Base-by-base conservation (phyloP, 352 stramenopile species). In the Globisporangium cylindrosporum region DNA sequence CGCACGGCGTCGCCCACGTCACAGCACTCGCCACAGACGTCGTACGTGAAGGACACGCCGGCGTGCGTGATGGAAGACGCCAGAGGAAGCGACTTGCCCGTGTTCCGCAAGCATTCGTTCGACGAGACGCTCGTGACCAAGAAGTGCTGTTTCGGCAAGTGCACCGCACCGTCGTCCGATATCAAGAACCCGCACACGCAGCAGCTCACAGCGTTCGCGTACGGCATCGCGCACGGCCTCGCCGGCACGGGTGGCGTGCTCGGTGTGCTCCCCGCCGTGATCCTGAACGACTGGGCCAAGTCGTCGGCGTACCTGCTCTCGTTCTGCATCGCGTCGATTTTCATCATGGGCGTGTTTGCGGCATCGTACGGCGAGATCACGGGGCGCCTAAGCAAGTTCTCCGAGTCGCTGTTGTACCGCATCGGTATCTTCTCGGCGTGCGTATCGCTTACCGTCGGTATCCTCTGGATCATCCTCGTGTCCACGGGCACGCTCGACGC, bases 341-440 rank as follows among this genome's bases (percentile, higher is more conserved):
- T 97, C 49, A 91, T 91, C 29, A 97, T 97, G 88, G 90, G 89
- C 51, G 75, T 78, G 4, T 97, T 97, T 76, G 85, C 91, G 0
- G 76, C 80, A 4, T 66, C 84, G 0, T 97, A 95, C 70, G 88
- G 91, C 27, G 79, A 85, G 58, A 43, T 78, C 62, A 91, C 80
- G n/a, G 73, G 73, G 12, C 78, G 73, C 18, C 53, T 88, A 55
- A 74, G 70, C 24, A 72, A 71, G 58, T 65, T 71, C 38, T 86
- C 75, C 29, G 64, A 76, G 43, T 56, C 71, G 29, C 58, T 89
- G 36, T 71, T 81, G 15, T 87, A 85, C 62, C 71, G 75, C 29
- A 72, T 93, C 24, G 76, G 76, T 22, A 73, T 93, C 49, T 86
- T 89, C 66, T 88, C 79, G 56, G 75, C 84, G 12, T 75, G 69